Base-by-base conservation (phyloP, 2,329 filamentous ascomycete species). In the Pseudocercospora macadamiae region DNA sequence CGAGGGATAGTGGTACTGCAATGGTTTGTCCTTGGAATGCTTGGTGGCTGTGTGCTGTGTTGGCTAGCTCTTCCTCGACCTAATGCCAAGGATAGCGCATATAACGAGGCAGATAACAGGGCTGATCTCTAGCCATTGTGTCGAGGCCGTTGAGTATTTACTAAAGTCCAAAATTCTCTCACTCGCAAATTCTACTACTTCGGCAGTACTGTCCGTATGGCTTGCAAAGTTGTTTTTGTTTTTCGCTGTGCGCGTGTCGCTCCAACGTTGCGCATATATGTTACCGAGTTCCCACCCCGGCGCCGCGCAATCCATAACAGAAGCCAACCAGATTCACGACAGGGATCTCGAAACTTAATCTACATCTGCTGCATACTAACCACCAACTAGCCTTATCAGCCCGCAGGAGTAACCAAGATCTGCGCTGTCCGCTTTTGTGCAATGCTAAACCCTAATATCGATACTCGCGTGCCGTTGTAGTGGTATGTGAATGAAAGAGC, bases 1-100 rank as follows among this genome's bases (percentile, higher is more conserved):
- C 28, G 16, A 12, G 48, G 48, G 3, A 51, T 51, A 51, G 48
- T 51, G 28, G 48, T 51, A 36, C 48, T 51, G 10, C 48, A 51
- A 51, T 51, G 48, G 48, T 51, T 51, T 51, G 48, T 51, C 48
- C 48, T 51, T 51, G 48, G 48, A 51, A 51, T 51, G 48, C 48
- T 51, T 36, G 48, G 48, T 51, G 48, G 48, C 48, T 51, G 48
- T 51, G 48, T 51, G 18, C 28, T 51, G 48, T 51, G 48, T 36
- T 51, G 48, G 48, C 28, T 51, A 23, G 48, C 28, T 51, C 48
- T 51, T 36, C 48, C 48, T 51, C 48, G 48, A 23, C 48, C 48
- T 51, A 34, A 10, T 18, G 48, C 18, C 34, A 51, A 51, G 48
- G 48, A 51, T 51, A 51, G 28, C 10, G 48, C 48, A 36, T 51